Conservation (phyloP, 1,139 yeast species). For the Geotrichum bryndzae region DNA sequence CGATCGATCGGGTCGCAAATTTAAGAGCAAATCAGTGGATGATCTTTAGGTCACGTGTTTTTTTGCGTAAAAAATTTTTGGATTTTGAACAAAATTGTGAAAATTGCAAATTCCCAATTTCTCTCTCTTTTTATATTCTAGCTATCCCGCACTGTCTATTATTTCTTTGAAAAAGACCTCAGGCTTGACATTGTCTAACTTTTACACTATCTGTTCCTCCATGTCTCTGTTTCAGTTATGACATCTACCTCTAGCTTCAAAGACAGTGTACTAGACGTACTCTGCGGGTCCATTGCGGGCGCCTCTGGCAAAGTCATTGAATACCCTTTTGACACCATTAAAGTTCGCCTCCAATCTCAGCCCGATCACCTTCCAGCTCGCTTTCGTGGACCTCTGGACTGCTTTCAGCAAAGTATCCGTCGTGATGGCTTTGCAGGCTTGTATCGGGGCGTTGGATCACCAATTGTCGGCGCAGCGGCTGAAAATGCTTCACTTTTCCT, state of each 20-base stretch:
- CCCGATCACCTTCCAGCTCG: constrained; percentile 42
- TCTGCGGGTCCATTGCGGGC: constrained; percentile 53
- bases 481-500: constrained; percentile 74
- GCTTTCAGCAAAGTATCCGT: constrained; percentile 53
- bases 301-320: constrained; percentile 79
- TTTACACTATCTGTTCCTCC: neutral
- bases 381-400: constrained; percentile 49
- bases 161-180: neutral
- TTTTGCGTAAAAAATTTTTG: neutral
- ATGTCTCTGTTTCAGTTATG: constrained; percentile 9
- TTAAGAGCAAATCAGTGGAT: constrained; percentile 69
- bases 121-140: neutral
- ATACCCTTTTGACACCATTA: constrained; percentile 88
- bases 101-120: neutral
- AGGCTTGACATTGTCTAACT: neutral
- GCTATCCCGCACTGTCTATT: neutral
- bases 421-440: constrained; percentile 67
- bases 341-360: constrained; percentile 79
- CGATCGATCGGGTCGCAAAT: constrained; percentile 81
- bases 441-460: constrained; percentile 64
- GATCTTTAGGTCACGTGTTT: constrained; percentile 38
- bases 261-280: constrained; percentile 25
- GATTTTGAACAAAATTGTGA: neutral
- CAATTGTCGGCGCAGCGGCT: constrained; percentile 78
- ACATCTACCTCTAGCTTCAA: constrained; percentile 12